Base-by-base conservation (phyloP, 352 stramenopile species). In the Albugo laibachii region DNA sequence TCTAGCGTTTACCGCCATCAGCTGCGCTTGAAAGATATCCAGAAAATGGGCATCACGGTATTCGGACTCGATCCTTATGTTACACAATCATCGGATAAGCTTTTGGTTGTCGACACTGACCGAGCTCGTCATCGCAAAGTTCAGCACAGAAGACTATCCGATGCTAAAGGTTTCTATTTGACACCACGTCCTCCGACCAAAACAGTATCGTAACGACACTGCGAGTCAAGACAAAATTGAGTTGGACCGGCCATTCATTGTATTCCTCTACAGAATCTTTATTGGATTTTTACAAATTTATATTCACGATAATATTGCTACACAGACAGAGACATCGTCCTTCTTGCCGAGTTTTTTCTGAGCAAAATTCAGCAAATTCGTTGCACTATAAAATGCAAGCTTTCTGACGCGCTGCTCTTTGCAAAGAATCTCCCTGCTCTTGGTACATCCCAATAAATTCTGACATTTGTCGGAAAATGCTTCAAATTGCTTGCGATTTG, bases 341-440 rank as follows among this genome's bases (percentile, higher is more conserved):
- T 75, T 72, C 58, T 92, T 92, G 47, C 79, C 79, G 38, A 86
- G 61, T 52, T 85, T 79, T 64, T 92, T 92, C 66, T 86, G 70
- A 39, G 79, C 79, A 49, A 92, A 92, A 34, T 76, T 66, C n/a
- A 92, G 63, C 45, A 92, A 55, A 50, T 88, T 88, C 36, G 79
- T 88, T 39, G 79, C 79, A 50, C 69, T 87, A 65, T 92, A 92
- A 55, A 89, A 92, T 38, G 79, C 79, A 13, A 92, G 52, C 24
- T 86, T 77, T 15, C 78, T 74, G 47, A 92, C 79, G 48, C 79
- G 79, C 53, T 79, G 75, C 58, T 92, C 79, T 41, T 88, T 88
- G 40, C 56, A 62, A 47, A 92, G 87, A 13, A 68, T 66, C 0
- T 62, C 45, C 2, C 79, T 74, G 27, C 63, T 68, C 35, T 77